phyloP scores from a whole-genome alignment of 163 green algal genomes.

The Smithsoniella earleae region DNA sequence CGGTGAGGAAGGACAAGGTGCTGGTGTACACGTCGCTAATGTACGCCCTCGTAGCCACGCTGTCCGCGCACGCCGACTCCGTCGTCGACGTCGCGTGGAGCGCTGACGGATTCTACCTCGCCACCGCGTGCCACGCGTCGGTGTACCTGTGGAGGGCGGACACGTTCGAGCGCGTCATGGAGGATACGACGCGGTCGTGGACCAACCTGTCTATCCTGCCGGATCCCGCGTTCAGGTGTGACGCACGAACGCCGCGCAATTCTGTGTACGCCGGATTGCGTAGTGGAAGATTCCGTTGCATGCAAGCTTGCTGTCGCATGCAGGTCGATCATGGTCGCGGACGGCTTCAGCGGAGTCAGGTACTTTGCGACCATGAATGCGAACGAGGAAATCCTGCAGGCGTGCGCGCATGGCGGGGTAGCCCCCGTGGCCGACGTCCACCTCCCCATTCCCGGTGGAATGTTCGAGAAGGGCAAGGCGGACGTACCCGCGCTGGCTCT shows the following conservation, averaged over 20 bases:
- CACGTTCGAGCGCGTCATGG: not conserved
- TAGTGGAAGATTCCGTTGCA: too few species aligned
- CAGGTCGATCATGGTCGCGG: constrained; percentile 12
- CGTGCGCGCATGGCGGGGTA: not conserved
- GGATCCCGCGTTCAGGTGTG: not conserved
- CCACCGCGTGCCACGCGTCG: not conserved
- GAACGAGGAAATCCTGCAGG: too few species aligned
- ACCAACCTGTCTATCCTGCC: constrained; percentile 1
- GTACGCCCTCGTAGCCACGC: constrained; percentile 1
- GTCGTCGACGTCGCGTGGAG: constrained; percentile 14
- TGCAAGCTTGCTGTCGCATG: too few species aligned
- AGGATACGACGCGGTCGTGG: constrained; percentile 27
- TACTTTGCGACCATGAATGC: constrained; percentile 4
- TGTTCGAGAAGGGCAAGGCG: not conserved
- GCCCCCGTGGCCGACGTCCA: too few species aligned
- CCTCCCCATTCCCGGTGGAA: too few species aligned
- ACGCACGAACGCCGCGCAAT: too few species aligned
- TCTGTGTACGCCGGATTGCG: too few species aligned
- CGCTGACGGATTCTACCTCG: not conserved
- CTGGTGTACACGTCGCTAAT: constrained; percentile 5
- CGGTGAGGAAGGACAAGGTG: not conserved
- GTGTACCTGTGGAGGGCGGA: constrained; percentile 22
- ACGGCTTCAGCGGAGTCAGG: not conserved
- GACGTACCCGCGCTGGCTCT: not conserved
- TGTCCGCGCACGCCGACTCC: constrained; percentile 11